phyloP scores from a whole-genome alignment of 306 rosid genomes.

The Malus fusca region DNA sequence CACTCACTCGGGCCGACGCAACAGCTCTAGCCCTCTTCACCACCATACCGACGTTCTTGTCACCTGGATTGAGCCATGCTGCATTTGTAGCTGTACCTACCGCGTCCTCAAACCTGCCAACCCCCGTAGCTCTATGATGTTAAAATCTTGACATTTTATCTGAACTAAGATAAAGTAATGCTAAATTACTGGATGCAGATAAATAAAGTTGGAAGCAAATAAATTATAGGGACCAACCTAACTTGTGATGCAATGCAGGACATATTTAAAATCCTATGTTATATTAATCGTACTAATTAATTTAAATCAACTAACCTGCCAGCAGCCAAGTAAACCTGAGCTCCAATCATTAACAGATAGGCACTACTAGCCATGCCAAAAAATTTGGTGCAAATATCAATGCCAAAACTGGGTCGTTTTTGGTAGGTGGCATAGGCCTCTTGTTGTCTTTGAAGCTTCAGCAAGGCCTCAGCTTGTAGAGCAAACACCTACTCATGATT shows the following conservation, averaged over 20 bases:
- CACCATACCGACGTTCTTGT: constrained; percentile 39
- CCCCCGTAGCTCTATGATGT: not conserved
- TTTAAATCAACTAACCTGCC: constrained; percentile 59
- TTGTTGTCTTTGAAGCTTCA: constrained; percentile 62
- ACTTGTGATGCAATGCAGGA: not conserved
- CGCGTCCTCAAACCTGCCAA: constrained; percentile 79
- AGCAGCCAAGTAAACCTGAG: constrained; percentile 60
- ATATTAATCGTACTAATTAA: not conserved
- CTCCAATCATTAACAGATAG: constrained; percentile 48
- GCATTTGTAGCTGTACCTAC: constrained; percentile 57
- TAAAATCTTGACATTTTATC: not conserved
- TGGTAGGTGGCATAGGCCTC: constrained; percentile 64
- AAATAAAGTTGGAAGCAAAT: not conserved
- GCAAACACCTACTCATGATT: constrained; percentile 53
- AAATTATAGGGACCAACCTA: not conserved
- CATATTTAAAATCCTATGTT: not conserved
- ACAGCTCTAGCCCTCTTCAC: constrained; percentile 57
- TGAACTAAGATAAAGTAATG: not conserved
- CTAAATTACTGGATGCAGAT: not conserved
- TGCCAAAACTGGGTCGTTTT: constrained; percentile 49
- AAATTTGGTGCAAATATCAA: constrained; percentile 39
- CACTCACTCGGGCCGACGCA: constrained; percentile 66
- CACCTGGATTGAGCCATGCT: constrained; percentile 53
- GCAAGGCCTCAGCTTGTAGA: constrained; percentile 76
- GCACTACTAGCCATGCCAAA: constrained; percentile 50